Base-by-base conservation (phyloP, 352 stramenopile species). In the Phytophthora colocasiae region DNA sequence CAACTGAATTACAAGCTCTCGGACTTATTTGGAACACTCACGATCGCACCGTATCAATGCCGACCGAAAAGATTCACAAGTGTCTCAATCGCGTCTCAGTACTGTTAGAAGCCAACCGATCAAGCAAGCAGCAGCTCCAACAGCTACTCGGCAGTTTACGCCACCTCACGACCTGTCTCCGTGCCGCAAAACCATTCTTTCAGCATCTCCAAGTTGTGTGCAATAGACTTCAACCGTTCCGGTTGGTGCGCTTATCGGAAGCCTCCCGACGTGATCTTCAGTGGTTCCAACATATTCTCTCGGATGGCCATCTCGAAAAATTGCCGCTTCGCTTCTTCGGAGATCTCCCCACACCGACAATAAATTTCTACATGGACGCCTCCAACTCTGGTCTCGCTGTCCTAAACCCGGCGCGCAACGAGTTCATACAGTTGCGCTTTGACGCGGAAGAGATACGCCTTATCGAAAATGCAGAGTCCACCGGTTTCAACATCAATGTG, bases 121-220 rank as follows among this genome's bases (percentile, higher is more conserved):
- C 19, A 19, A 19, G 19, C 2, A 52, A 59, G 6, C 29, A 51
- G 9, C 51, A 64, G 0, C 53, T 77, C 1, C 50, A 48, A 0
- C 17, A 73, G 27, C 41, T 76, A 6, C 47, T 81, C 4, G 69
- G 73, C 1, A 77, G 38, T n/a, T 52, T 78, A 0, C 45, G 65
- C 0, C 61, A 78, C 24, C 15, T 78, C 1, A 56, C 46, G 8
- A 52, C 52, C 0, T 80, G 72, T 19, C 29, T 72, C 2, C 57
- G 49, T 0, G 14, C 51, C 6, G 45, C 64, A n/a, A 66, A 66
- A n/a, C 63, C 48, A 0, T 66, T 67, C 5, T 67, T 48, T 46
- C 63, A 63, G 12, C 44, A 41, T 4, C 24, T 72, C 10, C 44
- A 63, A 6, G 12, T 12, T 0, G 19, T 56, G 2, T 69, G 59